Evolutionary conservation across 352 stramenopile genomes (phyloP).

Genomic region (Phytophthora crassamura): DNA sequence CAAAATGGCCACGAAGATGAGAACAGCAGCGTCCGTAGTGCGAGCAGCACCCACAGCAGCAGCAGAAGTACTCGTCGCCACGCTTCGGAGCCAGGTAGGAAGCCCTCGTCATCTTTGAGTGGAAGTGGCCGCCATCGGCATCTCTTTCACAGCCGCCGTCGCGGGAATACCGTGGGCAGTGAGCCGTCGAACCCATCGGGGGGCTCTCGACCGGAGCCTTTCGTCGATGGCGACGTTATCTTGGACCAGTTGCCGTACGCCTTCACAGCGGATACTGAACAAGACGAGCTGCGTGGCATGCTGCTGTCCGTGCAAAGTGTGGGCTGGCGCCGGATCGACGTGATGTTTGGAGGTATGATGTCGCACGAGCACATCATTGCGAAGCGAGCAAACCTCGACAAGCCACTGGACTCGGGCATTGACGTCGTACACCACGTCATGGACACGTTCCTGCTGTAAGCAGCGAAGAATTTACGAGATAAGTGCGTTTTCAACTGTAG

Average conservation of each 20-base stretch:
- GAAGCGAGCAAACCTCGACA: slow-evolving; percentile 67
- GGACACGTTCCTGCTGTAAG: slow-evolving; percentile 69
- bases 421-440: slow-evolving; percentile 82
- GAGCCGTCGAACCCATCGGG: slow-evolving; percentile 23
- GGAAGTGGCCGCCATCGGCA: slow-evolving; percentile 19
- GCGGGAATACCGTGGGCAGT: slow-evolving; percentile 33
- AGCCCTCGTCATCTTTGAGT: slow-evolving; percentile 21
- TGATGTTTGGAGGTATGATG: slow-evolving; percentile 71
- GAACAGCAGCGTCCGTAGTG: slow-evolving; percentile 13
- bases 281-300: slow-evolving; percentile 78
- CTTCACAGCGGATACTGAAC: slow-evolving; percentile 65
- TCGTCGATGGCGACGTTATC: slow-evolving; percentile 60
- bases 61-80: slow-evolving; percentile 17
- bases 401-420: slow-evolving; percentile 64
- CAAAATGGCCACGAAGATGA: slow-evolving; percentile 23
- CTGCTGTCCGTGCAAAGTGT: slow-evolving; percentile 77
- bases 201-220: slow-evolving; percentile 51
- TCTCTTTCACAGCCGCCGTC: slow-evolving; percentile 25
- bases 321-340: slow-evolving; percentile 75
- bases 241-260: slow-evolving; percentile 70
- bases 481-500: no score
- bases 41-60: slow-evolving; percentile 24
- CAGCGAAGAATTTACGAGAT: no score
- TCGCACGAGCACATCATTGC: slow-evolving; percentile 86
- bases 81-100: slow-evolving; percentile 28